Conservation (phyloP, 306 rosid genomes). For the Pachyrhizus erosus region DNA sequence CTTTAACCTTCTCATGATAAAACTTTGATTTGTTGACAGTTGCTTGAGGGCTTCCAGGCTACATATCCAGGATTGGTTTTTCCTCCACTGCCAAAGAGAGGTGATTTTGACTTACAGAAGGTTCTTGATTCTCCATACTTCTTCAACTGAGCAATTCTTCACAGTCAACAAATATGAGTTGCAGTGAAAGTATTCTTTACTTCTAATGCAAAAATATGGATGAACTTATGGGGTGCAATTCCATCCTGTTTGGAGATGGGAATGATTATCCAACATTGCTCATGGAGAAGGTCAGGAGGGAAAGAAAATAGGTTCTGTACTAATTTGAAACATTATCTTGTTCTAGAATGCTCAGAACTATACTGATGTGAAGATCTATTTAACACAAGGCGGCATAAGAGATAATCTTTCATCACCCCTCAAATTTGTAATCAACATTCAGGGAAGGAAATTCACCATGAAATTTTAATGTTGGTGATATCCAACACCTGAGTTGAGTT, state of each 20-base stretch:
- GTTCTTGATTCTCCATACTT: conserved; percentile 82
- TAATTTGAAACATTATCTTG: conserved; percentile 14
- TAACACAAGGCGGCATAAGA: neutral
- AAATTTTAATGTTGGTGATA: conserved; percentile 39
- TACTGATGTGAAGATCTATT: neutral
- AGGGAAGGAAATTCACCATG: conserved; percentile 35
- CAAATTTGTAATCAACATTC: conserved; percentile 21
- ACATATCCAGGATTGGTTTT: conserved; percentile 71
- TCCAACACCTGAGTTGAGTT: conserved; percentile 34
- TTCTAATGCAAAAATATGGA: conserved; percentile 21
- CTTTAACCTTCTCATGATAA: conserved; percentile 25
- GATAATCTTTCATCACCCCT: neutral
- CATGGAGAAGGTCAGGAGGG: conserved; percentile 35
- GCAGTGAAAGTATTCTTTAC: conserved; percentile 26
- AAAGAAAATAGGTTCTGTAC: conserved; percentile 24
- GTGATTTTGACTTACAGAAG: conserved; percentile 71
- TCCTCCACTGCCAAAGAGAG: conserved; percentile 79
- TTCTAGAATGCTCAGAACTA: conserved; percentile 26
- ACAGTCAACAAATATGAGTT: neutral
- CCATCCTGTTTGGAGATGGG: conserved; percentile 41
- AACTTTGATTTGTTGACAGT: conserved; percentile 53
- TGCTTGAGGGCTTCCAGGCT: conserved; percentile 70
- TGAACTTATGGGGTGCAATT: conserved; percentile 34
- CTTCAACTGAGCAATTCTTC: conserved; percentile 64
- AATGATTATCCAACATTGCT: conserved; percentile 38